Conservation (phyloP, 305 asterid species). For the Solanum hybrid region DNA sequence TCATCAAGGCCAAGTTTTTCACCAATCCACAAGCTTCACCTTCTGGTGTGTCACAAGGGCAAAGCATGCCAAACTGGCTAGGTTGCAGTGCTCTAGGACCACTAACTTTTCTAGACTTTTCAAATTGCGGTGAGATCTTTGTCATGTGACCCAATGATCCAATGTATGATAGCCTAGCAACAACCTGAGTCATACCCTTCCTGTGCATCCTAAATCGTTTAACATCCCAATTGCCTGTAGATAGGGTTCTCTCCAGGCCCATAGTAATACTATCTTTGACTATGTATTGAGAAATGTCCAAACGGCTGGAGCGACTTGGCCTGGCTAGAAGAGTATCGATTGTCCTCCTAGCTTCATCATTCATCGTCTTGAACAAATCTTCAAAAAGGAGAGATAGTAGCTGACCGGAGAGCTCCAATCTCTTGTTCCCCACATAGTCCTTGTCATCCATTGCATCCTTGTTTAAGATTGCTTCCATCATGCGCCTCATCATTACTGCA, state of each 20-base stretch:
- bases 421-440: constrained; percentile 97
- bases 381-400: constrained; percentile 79
- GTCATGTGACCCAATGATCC: constrained; percentile 86
- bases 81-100: constrained; percentile 99
- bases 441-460: constrained; percentile 96
- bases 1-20: constrained; percentile 93
- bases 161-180: constrained; percentile 69
- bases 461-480: constrained; percentile 92
- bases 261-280: constrained; percentile 36
- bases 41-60: constrained; percentile 99
- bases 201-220: constrained; percentile 83
- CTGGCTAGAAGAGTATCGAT: constrained; percentile 33
- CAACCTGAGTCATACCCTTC: constrained; percentile 97
- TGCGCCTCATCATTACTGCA: constrained; percentile 94
- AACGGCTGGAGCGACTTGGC: constrained; percentile 36
- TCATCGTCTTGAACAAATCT: constrained; percentile 89
- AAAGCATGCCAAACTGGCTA: constrained; percentile 99
- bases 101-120: constrained; percentile 94
- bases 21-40: constrained; percentile 99
- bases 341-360: constrained; percentile 42
- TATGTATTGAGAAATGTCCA: constrained; percentile 58
- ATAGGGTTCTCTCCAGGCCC: constrained; percentile 79
- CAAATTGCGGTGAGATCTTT: constrained; percentile 81
- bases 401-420: constrained; percentile 93
- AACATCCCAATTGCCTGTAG: constrained; percentile 92